Evolutionary conservation across 805 yeast species (phyloP), one percentile per base, ranked within the genome.

Genomic region (Saturnispora mendoncae): DNA sequence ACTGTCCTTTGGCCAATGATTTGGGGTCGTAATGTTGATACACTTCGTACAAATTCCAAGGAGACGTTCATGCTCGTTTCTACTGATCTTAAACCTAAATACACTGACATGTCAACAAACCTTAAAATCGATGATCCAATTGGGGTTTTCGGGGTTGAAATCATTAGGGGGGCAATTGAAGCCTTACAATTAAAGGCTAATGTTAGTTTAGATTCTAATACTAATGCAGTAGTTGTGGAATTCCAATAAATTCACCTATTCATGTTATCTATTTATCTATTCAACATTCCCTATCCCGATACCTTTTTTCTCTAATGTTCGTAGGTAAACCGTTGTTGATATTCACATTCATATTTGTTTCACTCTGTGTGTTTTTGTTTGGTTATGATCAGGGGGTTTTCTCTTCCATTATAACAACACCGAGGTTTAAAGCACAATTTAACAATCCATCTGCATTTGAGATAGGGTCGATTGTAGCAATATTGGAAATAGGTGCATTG

Each of bases 351-450:
- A 70, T 74, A 37, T 72, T 80, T 41, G 85, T 87, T 17, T 77
- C 78, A 39, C 58, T 73, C 19, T 66, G 76, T 23, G 76, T 80
- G 26, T 78, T 83, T 40, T 65, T 83, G 19, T 83, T 83, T 51
- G 92, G 92, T 3, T 83, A 80, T 57, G 88, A 80, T 56, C 87
- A 87, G 61, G 96, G 96, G 44, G 94, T 86, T 37, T 84, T 88
- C 76, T 78, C 87, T 36, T 94, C 95, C 2, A 76, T 88, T 35
- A 65, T 88, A 40, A 82, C 92, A 2, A 86, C 83, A 38, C 71
- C 68, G 7, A 71, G 80, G 42, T 87, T 87, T 61, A 72, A 72
- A 46, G 65, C 65, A 17, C 84, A 80, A 60, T 87, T 84, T 61
- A 56, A 78, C 49, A 54, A 83, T 36, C 97, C 97, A 1, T 64